Percentiles rank a stretch among this genome's conserved stretches.
These are phyloP conservation scores for Penicillium longicatenatum DNA, from an alignment of 495 filamentous ascomycete genomes.

Conservation along the genomic window DNA sequence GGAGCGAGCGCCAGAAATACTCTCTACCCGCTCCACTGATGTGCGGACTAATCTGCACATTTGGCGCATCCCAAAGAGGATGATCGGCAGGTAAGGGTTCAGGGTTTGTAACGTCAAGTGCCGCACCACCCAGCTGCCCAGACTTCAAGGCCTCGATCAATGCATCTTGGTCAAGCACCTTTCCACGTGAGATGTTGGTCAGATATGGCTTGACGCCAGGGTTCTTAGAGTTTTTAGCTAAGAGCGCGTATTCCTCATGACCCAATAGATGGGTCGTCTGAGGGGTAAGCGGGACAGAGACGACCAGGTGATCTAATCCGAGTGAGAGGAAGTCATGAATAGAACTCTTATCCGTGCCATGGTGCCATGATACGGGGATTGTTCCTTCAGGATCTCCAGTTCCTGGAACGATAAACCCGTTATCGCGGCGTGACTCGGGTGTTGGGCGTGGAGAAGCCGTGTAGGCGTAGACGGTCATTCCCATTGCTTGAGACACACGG, in stretches of 20 bases:
- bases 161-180: conserved; percentile 68
- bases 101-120: conserved; percentile 82
- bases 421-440: conserved; percentile 59
- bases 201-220: conserved; percentile 49
- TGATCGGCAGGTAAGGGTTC: conserved; percentile 74
- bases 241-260: conserved; percentile 64
- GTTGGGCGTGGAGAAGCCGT: conserved; percentile 64
- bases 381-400: conserved; percentile 76
- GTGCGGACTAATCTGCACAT: conserved; percentile 80
- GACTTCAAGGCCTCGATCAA: conserved; percentile 57
- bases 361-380: conserved; percentile 73
- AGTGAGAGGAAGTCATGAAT: conserved; percentile 67
- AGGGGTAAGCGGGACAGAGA: conserved; percentile 72
- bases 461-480: conserved; percentile 81
- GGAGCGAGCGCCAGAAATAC: conserved; percentile 61
- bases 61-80: conserved; percentile 71
- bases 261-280: conserved; percentile 65
- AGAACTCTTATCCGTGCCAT: conserved; percentile 59
- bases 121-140: conserved; percentile 64
- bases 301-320: conserved; percentile 74
- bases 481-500: conserved; percentile 67
- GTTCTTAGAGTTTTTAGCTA: conserved; percentile 48
- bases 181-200: conserved; percentile 75
- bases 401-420: conserved; percentile 69
- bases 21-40: conserved; percentile 62